A percentile compares a stretch with the other conserved stretches of the same genome.
These are phyloP conservation scores for Botrytis deweyae DNA, from an alignment of 2,329 filamentous ascomycete species.

Conservation along the genomic window DNA sequence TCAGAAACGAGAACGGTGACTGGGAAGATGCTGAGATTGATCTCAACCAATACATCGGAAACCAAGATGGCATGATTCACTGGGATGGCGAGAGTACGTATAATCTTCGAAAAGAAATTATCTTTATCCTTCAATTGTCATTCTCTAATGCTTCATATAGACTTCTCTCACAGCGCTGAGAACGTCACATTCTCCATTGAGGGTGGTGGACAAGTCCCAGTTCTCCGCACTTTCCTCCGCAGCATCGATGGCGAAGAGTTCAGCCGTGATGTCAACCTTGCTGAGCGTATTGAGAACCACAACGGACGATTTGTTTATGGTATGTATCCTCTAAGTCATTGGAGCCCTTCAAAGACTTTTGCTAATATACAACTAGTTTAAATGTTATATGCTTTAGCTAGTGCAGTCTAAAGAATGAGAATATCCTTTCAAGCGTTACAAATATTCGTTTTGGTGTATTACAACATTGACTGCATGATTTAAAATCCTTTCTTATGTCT, in stretches of 20 bases:
- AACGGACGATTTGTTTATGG: conserved; percentile 44
- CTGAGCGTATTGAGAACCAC: conserved; percentile 45
- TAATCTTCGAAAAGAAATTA: too few relatives aligned
- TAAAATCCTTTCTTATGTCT: not conserved
- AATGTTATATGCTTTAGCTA: conserved; percentile 18
- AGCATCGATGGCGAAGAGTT: conserved; percentile 40
- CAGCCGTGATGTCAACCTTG: conserved; percentile 44
- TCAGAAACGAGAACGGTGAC: conserved; percentile 48
- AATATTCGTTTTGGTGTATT: not conserved
- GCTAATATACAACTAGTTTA: not conserved
- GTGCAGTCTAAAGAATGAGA: conserved; percentile 18
- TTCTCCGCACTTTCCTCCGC: conserved; percentile 43
- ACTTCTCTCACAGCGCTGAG: conserved; percentile 42
- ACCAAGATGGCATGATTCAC: conserved; percentile 48
- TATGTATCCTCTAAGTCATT: conserved; percentile 28
- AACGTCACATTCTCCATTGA: conserved; percentile 43
- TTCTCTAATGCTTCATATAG: conserved; percentile 20
- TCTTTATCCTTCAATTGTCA: too few relatives aligned
- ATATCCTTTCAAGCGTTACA: conserved; percentile 10
- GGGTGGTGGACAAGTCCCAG: conserved; percentile 43
- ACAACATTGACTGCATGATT: not conserved
- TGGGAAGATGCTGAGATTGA: conserved; percentile 49
- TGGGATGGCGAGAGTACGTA: conserved; percentile 40
- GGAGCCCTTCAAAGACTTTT: not conserved
- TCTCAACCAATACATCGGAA: conserved; percentile 54